These are phyloP conservation scores for Aspergillus sp. DNA, from an alignment of 2,329 filamentous ascomycete species.

Conservation along the genomic window DNA sequence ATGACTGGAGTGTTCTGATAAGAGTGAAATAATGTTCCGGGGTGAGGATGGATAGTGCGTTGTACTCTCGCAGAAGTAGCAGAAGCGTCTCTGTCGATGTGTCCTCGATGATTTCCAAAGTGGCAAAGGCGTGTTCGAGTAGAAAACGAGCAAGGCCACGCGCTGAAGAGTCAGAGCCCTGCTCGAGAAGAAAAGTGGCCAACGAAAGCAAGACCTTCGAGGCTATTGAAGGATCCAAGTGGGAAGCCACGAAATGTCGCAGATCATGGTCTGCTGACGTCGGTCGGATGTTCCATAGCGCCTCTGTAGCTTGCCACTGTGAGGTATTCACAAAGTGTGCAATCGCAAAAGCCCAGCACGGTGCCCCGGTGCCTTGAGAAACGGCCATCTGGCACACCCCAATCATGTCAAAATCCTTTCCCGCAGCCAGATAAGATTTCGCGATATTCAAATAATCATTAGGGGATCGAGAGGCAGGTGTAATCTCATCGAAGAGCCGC, in stretches of 20 bases:
- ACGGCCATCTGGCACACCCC: slow-evolving; percentile 43
- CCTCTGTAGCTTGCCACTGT: slow-evolving; percentile 32
- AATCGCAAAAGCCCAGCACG: slow-evolving; percentile 32
- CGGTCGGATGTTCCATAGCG: slow-evolving; percentile 30
- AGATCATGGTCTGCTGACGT: slow-evolving; percentile 8
- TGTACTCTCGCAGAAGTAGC: slow-evolving; percentile 26
- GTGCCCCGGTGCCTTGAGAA: slow-evolving; percentile 19
- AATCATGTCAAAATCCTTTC: slow-evolving; percentile 39
- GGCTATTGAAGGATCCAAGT: slow-evolving; percentile 16
- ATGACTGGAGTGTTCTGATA: slow-evolving; percentile 29
- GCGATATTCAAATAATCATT: slow-evolving; percentile 48
- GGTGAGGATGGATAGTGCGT: slow-evolving; percentile 22
- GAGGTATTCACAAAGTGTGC: slow-evolving; percentile 28
- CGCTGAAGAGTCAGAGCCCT: slow-evolving; percentile 1
- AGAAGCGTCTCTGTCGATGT: slow-evolving; percentile 32
- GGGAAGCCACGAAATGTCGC: slow-evolving; percentile 13
- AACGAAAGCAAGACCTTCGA: slow-evolving; percentile 23
- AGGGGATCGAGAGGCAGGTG: slow-evolving; percentile 33
- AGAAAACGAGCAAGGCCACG: slow-evolving; percentile 23
- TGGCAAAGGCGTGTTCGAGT: slow-evolving; percentile 25
- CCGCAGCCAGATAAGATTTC: slow-evolving; percentile 41
- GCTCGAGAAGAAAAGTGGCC: slow-evolving; percentile 16
- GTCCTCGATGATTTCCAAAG: slow-evolving; percentile 22
- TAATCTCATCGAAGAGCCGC: slow-evolving; percentile 47
- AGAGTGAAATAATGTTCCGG: slow-evolving; percentile 26